Conservation (phyloP, 805 yeast species). For the Hanseniaspora hatyaiensis region DNA sequence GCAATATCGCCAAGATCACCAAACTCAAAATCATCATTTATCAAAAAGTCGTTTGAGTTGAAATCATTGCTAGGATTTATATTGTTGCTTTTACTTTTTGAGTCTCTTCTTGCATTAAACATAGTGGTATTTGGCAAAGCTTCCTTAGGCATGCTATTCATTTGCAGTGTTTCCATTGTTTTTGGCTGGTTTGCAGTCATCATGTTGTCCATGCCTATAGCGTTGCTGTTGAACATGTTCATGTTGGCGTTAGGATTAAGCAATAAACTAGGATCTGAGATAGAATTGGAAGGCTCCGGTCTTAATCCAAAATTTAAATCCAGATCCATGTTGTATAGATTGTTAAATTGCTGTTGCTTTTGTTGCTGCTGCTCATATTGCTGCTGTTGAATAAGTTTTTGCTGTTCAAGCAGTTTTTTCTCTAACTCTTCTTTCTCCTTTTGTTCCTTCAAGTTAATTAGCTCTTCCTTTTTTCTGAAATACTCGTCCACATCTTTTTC, state of each 20-base stretch:
- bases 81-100: neutral
- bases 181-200: conserved; percentile 9
- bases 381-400: conserved; percentile 17
- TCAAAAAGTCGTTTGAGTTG: conserved; percentile 21
- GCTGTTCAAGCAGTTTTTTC: conserved; percentile 14
- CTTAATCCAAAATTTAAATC: conserved; percentile 10
- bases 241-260: neutral
- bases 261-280: neutral
- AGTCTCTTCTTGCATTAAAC: too few relatives aligned
- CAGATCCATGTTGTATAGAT: conserved; percentile 14
- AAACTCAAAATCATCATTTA: conserved; percentile 21
- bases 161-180: neutral
- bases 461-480: neutral
- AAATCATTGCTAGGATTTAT: conserved; percentile 3
- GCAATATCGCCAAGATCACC: conserved; percentile 21
- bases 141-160: neutral
- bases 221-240: conserved; percentile 6
- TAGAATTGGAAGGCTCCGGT: neutral
- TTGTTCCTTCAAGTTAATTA: conserved; percentile 8
- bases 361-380: conserved; percentile 18
- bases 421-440: conserved; percentile 18
- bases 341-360: conserved; percentile 2
- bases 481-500: neutral
- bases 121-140: neutral
- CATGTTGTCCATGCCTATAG: neutral